Evolutionary conservation across 2,329 filamentous ascomycete genomes (phyloP).

Genomic region (Aspergillus japonicus): DNA sequence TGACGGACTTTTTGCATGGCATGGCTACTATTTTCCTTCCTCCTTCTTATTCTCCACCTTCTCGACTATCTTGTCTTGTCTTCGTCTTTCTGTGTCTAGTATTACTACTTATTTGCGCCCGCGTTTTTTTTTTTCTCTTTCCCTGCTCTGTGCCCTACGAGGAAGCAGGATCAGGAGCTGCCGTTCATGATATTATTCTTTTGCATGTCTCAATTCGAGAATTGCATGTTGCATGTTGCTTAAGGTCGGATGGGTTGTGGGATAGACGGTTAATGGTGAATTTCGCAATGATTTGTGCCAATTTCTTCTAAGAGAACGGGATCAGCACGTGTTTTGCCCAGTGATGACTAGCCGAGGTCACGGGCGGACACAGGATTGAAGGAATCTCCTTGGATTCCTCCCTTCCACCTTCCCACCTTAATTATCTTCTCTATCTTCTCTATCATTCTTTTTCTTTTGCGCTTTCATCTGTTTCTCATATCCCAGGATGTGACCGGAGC

Average conservation of each 20-base stretch:
- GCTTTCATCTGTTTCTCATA: slow-evolving; percentile 1
- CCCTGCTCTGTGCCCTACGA: background rate
- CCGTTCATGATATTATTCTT: slow-evolving; percentile 8
- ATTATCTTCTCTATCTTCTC: background rate
- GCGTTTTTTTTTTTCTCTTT: background rate
- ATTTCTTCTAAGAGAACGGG: background rate
- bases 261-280: slow-evolving; percentile 6
- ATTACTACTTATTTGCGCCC: slow-evolving; percentile 9
- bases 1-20: slow-evolving; percentile 26
- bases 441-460: background rate
- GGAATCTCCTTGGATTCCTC: background rate
- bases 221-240: background rate
- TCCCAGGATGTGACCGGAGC: slow-evolving; percentile 3
- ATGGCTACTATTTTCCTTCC: slow-evolving; percentile 10
- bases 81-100: slow-evolving; percentile 11
- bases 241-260: background rate
- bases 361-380: slow-evolving; percentile 5
- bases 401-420: background rate
- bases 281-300: background rate
- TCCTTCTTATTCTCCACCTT: slow-evolving; percentile 15
- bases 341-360: slow-evolving; percentile 22
- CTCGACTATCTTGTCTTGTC: slow-evolving; percentile 12
- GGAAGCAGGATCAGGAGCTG: background rate
- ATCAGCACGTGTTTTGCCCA: background rate
- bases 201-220: background rate